Conservation (phyloP, 768 basidiomycete genomes). For the Termitomyces sp. region DNA sequence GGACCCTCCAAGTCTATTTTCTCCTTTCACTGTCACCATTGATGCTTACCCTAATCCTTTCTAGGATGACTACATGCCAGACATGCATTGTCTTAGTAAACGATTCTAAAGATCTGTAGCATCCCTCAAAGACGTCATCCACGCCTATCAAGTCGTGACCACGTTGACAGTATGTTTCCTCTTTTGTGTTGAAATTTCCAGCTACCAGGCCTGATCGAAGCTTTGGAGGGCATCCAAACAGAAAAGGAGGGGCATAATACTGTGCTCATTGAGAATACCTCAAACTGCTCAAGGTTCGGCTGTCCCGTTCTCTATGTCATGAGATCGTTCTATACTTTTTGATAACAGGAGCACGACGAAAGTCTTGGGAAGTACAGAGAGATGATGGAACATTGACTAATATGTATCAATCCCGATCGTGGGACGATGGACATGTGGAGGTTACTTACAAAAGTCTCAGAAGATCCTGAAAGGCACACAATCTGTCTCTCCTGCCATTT, state of each 20-base stretch:
- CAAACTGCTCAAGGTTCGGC: conserved; percentile 50
- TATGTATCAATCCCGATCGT: no score
- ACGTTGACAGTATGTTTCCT: conserved; percentile 57
- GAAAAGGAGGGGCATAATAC: conserved; percentile 43
- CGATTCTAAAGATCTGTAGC: conserved; percentile 84
- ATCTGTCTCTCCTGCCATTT: no score
- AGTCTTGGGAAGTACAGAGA: conserved; percentile 79
- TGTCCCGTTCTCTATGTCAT: neutral
- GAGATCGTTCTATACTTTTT: neutral
- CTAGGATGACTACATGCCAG: conserved; percentile 90
- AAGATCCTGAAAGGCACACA: no score
- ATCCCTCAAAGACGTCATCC: conserved; percentile 90
- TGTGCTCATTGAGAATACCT: conserved; percentile 73
- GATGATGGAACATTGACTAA: conserved; percentile 98
- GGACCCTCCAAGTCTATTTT: conserved; percentile 63
- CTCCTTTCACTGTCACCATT: neutral
- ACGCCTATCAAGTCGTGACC: conserved; percentile 89
- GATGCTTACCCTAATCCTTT: neutral
- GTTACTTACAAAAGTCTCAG: no score
- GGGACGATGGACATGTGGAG: no score
- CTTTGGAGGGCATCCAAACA: conserved; percentile 50
- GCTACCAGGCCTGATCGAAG: conserved; percentile 74
- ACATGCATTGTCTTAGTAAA: conserved; percentile 89
- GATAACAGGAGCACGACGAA: conserved; percentile 56
- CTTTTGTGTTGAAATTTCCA: conserved; percentile 24